Evolutionary conservation across 805 yeast species (phyloP).

Genomic region (Lipomyces spencermartinsiae): DNA sequence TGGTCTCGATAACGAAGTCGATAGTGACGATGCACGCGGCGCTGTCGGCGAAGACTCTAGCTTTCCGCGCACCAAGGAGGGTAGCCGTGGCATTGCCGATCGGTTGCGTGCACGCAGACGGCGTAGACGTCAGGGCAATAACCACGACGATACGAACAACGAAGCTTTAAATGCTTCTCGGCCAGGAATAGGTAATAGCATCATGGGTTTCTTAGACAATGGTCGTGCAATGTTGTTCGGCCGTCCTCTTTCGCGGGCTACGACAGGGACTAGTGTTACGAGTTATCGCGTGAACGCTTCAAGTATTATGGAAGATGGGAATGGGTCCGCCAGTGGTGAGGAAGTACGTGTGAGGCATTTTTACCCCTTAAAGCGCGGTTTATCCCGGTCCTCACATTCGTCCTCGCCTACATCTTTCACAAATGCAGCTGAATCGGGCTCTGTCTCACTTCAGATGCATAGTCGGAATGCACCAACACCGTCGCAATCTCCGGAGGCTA

Average conservation of each 20-base stretch:
- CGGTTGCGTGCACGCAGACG: neutral
- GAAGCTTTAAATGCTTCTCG: neutral
- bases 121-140: neutral
- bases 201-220: constrained; percentile 15
- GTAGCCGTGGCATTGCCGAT: neutral
- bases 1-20: constrained; percentile 1
- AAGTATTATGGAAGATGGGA: constrained; percentile 19
- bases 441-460: neutral
- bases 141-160: neutral
- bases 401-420: constrained; percentile 29
- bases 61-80: neutral
- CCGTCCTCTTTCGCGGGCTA: constrained; percentile 32
- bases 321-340: constrained; percentile 7
- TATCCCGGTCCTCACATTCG: constrained; percentile 31
- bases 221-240: constrained; percentile 26
- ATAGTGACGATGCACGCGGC: neutral
- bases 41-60: neutral
- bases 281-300: constrained; percentile 31
- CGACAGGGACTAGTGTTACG: constrained; percentile 34
- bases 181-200: constrained; percentile 4
- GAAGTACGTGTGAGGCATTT: constrained; percentile 29
- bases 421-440: neutral
- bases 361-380: constrained; percentile 35
- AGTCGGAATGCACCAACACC: neutral
- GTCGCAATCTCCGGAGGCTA: neutral